These are phyloP conservation scores for Suillus sp. DNA, from an alignment of 768 basidiomycete genomes.

Conservation along the genomic window DNA sequence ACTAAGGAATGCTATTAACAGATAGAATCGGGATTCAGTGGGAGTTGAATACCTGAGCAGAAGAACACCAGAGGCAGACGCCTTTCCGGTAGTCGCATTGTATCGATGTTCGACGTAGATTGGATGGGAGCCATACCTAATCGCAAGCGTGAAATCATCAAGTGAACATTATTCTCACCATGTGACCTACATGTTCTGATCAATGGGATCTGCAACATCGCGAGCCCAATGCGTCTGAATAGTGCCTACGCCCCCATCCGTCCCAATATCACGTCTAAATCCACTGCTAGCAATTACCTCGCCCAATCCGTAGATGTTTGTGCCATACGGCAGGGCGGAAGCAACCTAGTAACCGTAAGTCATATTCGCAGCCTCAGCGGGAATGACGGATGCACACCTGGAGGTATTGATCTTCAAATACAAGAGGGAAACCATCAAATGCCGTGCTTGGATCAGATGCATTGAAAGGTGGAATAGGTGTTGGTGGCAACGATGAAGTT, in stretches of 20 bases:
- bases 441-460: constrained; percentile 52
- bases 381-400: constrained; percentile 43
- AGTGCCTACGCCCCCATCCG: constrained; percentile 51
- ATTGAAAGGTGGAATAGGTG: constrained; percentile 61
- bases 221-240: constrained; percentile 71
- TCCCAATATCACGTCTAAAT: constrained; percentile 61
- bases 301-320: constrained; percentile 80
- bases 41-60: constrained; percentile 53
- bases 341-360: constrained; percentile 45
- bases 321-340: constrained; percentile 61
- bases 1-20: constrained; percentile 35
- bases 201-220: constrained; percentile 61
- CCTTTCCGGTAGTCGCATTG: constrained; percentile 47
- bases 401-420: constrained; percentile 82
- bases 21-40: constrained; percentile 1
- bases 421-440: constrained; percentile 64
- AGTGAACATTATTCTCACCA: not conserved
- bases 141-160: constrained; percentile 4
- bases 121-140: constrained; percentile 72
- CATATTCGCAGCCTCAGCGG: not conserved
- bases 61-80: constrained; percentile 76
- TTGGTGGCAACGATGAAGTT: constrained; percentile 56
- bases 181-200: constrained; percentile 60
- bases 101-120: constrained; percentile 77
- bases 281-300: constrained; percentile 73